Conservation (phyloP, 2,329 filamentous ascomycete genomes). For the Phyllosticta citribraziliensis region DNA sequence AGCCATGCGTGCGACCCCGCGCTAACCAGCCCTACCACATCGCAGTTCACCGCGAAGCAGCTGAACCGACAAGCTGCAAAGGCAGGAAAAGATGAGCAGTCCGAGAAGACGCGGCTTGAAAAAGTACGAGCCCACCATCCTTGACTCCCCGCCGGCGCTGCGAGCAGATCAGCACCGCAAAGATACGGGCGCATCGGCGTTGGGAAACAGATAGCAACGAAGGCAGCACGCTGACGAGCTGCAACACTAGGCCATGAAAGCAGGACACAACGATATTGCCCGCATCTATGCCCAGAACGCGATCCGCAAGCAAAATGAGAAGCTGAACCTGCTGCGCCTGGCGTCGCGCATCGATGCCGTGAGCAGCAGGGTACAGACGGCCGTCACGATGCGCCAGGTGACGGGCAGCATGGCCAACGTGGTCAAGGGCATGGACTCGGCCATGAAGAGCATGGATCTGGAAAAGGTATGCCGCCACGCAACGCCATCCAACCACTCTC, state of each 20-base stretch:
- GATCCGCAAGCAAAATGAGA: slow-evolving; percentile 54
- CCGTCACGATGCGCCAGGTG: slow-evolving; percentile 53
- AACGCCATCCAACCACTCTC: neutral
- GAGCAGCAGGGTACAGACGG: slow-evolving; percentile 50
- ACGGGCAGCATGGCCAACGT: slow-evolving; percentile 54
- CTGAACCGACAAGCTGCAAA: slow-evolving; percentile 53
- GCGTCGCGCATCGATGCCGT: slow-evolving; percentile 51
- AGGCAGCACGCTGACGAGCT: neutral
- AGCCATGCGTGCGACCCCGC: slow-evolving; percentile 5
- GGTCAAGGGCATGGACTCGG: slow-evolving; percentile 51
- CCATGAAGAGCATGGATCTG: slow-evolving; percentile 55
- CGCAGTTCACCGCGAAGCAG: slow-evolving; percentile 52
- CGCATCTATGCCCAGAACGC: slow-evolving; percentile 55
- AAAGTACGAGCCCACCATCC: slow-evolving; percentile 33
- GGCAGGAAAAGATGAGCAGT: slow-evolving; percentile 50
- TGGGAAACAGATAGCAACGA: neutral
- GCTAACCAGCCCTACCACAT: slow-evolving; percentile 16
- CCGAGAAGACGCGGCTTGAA: slow-evolving; percentile 52
- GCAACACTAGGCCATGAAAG: slow-evolving; percentile 45
- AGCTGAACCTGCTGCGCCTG: slow-evolving; percentile 48
- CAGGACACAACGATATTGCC: slow-evolving; percentile 50
- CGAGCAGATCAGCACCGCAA: neutral
- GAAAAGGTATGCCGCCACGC: slow-evolving; percentile 41
- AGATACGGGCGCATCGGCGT: neutral
- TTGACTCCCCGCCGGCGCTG: neutral